Conservation (phyloP, 2,329 filamentous ascomycete species). For the Paracoccidioides lutzii region DNA sequence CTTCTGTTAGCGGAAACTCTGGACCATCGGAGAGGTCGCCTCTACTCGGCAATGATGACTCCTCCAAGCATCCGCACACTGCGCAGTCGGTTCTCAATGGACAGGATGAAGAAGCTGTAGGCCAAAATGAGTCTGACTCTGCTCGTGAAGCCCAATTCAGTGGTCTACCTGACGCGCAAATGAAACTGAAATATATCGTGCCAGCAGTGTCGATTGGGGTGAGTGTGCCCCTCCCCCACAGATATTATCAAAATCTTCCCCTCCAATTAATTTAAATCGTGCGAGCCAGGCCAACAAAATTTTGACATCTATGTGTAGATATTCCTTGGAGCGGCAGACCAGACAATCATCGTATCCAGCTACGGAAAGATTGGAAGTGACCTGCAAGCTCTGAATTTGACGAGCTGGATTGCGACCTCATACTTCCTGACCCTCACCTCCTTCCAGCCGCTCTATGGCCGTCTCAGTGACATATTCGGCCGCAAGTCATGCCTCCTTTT, state of each 20-base stretch:
- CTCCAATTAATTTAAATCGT: background rate
- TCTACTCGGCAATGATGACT: slow-evolving; percentile 22
- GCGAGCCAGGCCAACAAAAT: background rate
- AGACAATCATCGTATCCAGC: slow-evolving; percentile 65
- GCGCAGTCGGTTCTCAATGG: background rate
- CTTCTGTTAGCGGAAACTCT: background rate
- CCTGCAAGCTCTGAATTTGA: slow-evolving; percentile 58
- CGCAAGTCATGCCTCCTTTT: slow-evolving; percentile 54
- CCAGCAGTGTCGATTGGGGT: slow-evolving; percentile 52
- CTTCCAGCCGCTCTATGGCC: slow-evolving; percentile 63
- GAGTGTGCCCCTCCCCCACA: slow-evolving; percentile 15
- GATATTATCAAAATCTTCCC: background rate
- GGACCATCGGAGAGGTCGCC: slow-evolving; percentile 33
- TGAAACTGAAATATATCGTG: slow-evolving; percentile 44
- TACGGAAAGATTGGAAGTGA: slow-evolving; percentile 68
- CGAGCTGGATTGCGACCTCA: slow-evolving; percentile 60
- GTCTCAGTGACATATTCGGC: slow-evolving; percentile 58
- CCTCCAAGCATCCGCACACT: background rate
- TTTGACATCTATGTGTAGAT: slow-evolving; percentile 36
- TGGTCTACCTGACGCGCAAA: slow-evolving; percentile 37
- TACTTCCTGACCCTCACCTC: slow-evolving; percentile 63
- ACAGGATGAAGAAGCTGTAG: slow-evolving; percentile 9
- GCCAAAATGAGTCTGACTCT: slow-evolving; percentile 24
- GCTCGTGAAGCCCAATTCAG: slow-evolving; percentile 25
- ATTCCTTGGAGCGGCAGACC: slow-evolving; percentile 60